These are phyloP conservation scores for Blastobotrys arbuscula DNA, from an alignment of 1,139 yeast genomes.

Conservation along the genomic window DNA sequence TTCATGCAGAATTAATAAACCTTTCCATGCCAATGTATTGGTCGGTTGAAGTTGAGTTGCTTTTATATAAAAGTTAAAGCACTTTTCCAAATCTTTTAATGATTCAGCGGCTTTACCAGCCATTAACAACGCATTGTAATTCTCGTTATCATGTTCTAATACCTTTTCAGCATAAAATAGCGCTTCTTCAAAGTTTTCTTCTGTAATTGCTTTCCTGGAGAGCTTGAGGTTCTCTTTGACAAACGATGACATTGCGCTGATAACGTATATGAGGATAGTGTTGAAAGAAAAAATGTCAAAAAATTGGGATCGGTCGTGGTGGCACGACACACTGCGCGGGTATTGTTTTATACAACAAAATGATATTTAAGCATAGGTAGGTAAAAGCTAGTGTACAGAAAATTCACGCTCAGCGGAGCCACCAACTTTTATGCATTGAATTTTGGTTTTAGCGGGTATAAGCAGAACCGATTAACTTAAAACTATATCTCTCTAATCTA, in stretches of 20 bases:
- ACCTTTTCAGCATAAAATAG: slow-evolving; percentile 24
- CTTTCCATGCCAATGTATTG: slow-evolving; percentile 75
- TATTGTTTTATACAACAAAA: no score
- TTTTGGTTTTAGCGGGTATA: no score
- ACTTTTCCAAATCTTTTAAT: slow-evolving; percentile 38
- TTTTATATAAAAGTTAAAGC: slow-evolving; percentile 45
- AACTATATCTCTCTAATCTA: no score
- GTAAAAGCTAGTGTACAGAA: no score
- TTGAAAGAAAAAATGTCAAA: neutral
- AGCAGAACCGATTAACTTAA: no score
- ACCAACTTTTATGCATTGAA: no score
- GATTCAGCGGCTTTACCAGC: slow-evolving; percentile 54
- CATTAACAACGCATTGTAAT: slow-evolving; percentile 51
- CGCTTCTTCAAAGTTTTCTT: slow-evolving; percentile 43
- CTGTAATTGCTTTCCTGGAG: slow-evolving; percentile 44
- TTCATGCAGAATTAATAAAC: slow-evolving; percentile 53
- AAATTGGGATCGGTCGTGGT: neutral
- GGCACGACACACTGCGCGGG: no score
- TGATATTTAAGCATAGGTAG: no score
- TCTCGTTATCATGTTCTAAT: slow-evolving; percentile 42
- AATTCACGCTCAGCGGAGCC: no score
- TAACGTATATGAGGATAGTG: no score
- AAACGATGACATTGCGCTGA: slow-evolving; percentile 4
- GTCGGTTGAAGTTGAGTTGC: slow-evolving; percentile 56
- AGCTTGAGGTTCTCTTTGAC: slow-evolving; percentile 22